Percentiles rank a stretch among this genome's conserved stretches.
These are phyloP conservation scores for Boletus reticulatus DNA, from an alignment of 768 basidiomycete genomes.

Conservation along the genomic window DNA sequence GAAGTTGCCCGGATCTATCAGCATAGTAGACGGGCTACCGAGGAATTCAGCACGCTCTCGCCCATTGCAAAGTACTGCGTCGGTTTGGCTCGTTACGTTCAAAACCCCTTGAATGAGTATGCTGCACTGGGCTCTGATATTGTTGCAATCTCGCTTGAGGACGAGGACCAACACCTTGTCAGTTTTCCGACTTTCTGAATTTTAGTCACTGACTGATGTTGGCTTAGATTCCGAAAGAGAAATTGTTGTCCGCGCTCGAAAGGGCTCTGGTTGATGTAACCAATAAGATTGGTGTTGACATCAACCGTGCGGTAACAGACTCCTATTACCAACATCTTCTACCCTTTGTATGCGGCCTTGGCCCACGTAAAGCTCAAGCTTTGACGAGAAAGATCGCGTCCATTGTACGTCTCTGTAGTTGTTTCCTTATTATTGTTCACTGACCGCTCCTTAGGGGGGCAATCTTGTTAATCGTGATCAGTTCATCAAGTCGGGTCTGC, in stretches of 20 bases:
- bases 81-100: conserved; percentile 88
- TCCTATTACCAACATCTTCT: conserved; percentile 85
- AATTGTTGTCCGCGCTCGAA: conserved; percentile 77
- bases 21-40: conserved; percentile 79
- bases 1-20: conserved; percentile 94
- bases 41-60: conserved; percentile 79
- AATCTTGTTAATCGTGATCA: conserved; percentile 84
- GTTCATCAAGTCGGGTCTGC: conserved; percentile 75
- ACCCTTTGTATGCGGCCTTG: conserved; percentile 89
- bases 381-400: conserved; percentile 78
- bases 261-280: conserved; percentile 86
- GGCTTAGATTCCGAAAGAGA: conserved; percentile 80
- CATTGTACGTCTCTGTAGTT: conserved; percentile 48
- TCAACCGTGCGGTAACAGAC: conserved; percentile 90
- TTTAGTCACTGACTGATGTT: conserved; percentile 3
- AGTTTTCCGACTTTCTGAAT: conserved; percentile 19
- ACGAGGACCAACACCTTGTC: conserved; percentile 85
- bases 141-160: conserved; percentile 76
- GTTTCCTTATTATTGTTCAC: not conserved
- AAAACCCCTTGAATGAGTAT: conserved; percentile 93
- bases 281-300: conserved; percentile 92
- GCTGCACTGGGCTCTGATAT: conserved; percentile 87
- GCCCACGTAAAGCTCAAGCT: conserved; percentile 89
- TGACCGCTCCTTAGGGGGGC: conserved; percentile 59
- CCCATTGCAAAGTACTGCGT: conserved; percentile 87